Evolutionary conservation across 139 green algal species (phyloP).

Genomic region (Limnomonas spitsbergensis): DNA sequence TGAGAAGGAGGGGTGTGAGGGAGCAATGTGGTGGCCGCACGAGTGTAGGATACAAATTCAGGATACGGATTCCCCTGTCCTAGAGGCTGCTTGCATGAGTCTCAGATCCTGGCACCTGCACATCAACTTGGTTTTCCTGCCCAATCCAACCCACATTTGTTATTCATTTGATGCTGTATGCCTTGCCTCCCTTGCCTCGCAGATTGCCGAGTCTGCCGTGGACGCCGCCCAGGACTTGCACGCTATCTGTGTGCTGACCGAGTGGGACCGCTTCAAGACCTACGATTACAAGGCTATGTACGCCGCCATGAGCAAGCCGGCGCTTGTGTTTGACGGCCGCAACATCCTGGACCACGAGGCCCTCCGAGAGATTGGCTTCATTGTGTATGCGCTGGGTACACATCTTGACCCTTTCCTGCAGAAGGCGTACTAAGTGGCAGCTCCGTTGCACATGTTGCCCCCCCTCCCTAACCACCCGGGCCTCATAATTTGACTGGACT

Average conservation of each 20-base stretch:
- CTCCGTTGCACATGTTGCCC: too few relatives aligned
- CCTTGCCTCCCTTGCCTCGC: background rate
- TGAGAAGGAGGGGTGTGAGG: too few relatives aligned
- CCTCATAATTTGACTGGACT: too few relatives aligned
- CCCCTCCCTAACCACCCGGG: too few relatives aligned
- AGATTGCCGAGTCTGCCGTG: background rate
- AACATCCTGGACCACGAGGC: conserved; percentile 91
- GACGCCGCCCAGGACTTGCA: conserved; percentile 71
- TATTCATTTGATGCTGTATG: too few relatives aligned
- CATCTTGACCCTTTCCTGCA: conserved; percentile 94
- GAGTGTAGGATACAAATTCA: too few relatives aligned
- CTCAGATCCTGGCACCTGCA: too few relatives aligned
- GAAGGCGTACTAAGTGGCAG: conserved; percentile 44
- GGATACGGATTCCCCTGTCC: too few relatives aligned
- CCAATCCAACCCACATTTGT: too few relatives aligned
- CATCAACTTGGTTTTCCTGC: too few relatives aligned
- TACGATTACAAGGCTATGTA: conserved; percentile 75
- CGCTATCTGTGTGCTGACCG: conserved; percentile 89
- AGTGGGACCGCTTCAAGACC: conserved; percentile 99
- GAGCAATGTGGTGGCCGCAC: too few relatives aligned
- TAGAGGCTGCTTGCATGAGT: too few relatives aligned
- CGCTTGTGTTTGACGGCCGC: conserved; percentile 97
- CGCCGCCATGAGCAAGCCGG: conserved; percentile 91
- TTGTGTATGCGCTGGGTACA: conserved; percentile 97
- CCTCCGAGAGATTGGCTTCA: conserved; percentile 93